A percentile compares a stretch with the other conserved stretches of the same genome.
These are phyloP conservation scores for Alternaria longipes DNA, from an alignment of 2,329 filamentous ascomycete species.

Conservation along the genomic window DNA sequence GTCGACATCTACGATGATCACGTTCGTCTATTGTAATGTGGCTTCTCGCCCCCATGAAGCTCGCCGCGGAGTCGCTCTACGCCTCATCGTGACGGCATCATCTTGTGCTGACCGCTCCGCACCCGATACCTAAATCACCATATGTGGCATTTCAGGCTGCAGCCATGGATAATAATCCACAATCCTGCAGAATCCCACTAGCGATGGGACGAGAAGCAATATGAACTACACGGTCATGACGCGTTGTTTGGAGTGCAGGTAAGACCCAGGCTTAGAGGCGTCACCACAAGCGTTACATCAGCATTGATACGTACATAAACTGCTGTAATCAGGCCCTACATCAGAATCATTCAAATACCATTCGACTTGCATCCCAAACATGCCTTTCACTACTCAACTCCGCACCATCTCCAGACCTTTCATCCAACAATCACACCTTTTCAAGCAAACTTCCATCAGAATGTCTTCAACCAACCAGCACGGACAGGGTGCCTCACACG, in stretches of 20 bases:
- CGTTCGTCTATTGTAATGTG: neutral
- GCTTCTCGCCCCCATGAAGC: neutral
- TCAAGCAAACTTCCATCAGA: constrained; percentile 29
- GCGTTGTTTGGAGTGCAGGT: neutral
- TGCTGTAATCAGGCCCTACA: neutral
- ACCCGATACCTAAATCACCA: neutral
- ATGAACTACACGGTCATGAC: constrained; percentile 5
- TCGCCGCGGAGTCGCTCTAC: constrained; percentile 5
- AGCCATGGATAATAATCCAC: neutral
- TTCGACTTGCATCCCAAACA: constrained; percentile 7
- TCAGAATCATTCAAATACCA: constrained; percentile 9
- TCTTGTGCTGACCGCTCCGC: constrained; percentile 1
- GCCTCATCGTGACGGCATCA: neutral
- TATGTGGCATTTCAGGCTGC: neutral
- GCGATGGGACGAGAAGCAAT: neutral
- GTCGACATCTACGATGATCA: neutral
- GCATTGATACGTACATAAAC: constrained; percentile 13
- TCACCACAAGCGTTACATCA: constrained; percentile 3
- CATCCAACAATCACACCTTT: constrained; percentile 22
- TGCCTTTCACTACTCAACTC: constrained; percentile 32
- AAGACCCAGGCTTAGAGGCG: neutral
- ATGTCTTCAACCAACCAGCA: constrained; percentile 45
- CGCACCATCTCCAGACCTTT: constrained; percentile 30
- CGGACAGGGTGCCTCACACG: constrained; percentile 56
- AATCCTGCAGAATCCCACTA: neutral